phyloP scores from a whole-genome alignment of 768 basidiomycete genomes.

The Rubroboletus satanas region DNA sequence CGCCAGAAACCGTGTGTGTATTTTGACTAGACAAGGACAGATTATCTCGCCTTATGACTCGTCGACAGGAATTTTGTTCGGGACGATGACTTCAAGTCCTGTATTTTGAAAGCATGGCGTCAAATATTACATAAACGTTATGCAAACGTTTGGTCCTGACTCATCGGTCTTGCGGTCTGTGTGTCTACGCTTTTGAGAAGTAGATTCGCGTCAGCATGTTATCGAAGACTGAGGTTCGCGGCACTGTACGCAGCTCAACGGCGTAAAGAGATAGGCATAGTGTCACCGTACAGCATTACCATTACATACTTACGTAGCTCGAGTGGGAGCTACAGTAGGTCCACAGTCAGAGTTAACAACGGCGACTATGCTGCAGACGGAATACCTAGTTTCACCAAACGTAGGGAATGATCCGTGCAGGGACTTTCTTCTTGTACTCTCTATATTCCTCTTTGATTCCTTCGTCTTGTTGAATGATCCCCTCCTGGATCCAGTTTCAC shows the following conservation, averaged over 20 bases:
- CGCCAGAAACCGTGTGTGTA: no score
- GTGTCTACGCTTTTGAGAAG: background rate
- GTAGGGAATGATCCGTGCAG: constrained; percentile 21
- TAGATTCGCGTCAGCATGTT: background rate
- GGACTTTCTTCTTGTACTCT: constrained; percentile 23
- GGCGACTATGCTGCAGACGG: background rate
- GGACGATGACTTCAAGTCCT: no score
- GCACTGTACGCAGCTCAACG: background rate
- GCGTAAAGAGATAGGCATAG: background rate
- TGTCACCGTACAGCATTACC: background rate
- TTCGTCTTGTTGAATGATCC: constrained; percentile 18
- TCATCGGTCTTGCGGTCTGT: background rate
- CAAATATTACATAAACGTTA: no score
- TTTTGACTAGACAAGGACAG: no score
- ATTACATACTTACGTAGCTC: background rate
- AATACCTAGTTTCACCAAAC: constrained; percentile 9
- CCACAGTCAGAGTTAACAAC: no score
- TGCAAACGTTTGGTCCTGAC: no score
- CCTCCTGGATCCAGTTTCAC: constrained; percentile 15
- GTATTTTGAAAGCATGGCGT: no score
- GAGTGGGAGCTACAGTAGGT: no score
- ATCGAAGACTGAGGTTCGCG: no score
- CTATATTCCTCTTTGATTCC: constrained; percentile 14
- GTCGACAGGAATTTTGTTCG: no score
- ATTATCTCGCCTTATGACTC: no score